Conservation (phyloP, 805 yeast species). For the Teunomyces cretensis region DNA sequence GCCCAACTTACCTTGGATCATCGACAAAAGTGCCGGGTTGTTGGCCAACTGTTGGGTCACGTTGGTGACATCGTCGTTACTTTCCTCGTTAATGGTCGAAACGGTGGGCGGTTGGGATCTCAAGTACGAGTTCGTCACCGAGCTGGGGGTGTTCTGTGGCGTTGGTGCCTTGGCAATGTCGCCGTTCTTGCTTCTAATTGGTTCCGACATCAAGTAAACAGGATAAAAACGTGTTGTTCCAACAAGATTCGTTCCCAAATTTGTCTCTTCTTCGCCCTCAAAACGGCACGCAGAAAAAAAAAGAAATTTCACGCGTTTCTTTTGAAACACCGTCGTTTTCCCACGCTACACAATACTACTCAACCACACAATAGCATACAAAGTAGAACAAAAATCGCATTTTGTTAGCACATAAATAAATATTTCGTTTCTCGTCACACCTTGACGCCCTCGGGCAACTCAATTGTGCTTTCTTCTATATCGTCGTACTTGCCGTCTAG, state of each 20-base stretch:
- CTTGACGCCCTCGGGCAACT: slow-evolving; percentile 7
- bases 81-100: slow-evolving; percentile 64
- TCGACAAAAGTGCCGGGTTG: slow-evolving; percentile 78
- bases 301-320: slow-evolving; percentile 4
- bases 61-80: slow-evolving; percentile 44
- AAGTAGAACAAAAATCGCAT: too few species aligned
- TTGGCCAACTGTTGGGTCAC: slow-evolving; percentile 55
- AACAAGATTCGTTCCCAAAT: slow-evolving; percentile 1
- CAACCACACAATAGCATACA: too few species aligned
- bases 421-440: not conserved
- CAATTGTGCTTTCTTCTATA: slow-evolving; percentile 9
- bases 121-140: slow-evolving; percentile 72
- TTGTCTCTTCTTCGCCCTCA: not conserved
- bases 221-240: slow-evolving; percentile 1
- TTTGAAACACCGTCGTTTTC: not conserved
- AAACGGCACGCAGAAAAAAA: not conserved
- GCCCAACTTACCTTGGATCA: slow-evolving; percentile 89
- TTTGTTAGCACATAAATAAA: not conserved
- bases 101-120: slow-evolving; percentile 57
- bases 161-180: slow-evolving; percentile 93
- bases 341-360: too few species aligned
- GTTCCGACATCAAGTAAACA: slow-evolving; percentile 65
- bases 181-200: slow-evolving; percentile 69
- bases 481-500: slow-evolving; percentile 43
- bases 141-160: slow-evolving; percentile 97